These are phyloP conservation scores for Penicillium cataractarum DNA, from an alignment of 495 filamentous ascomycete species.

Conservation along the genomic window DNA sequence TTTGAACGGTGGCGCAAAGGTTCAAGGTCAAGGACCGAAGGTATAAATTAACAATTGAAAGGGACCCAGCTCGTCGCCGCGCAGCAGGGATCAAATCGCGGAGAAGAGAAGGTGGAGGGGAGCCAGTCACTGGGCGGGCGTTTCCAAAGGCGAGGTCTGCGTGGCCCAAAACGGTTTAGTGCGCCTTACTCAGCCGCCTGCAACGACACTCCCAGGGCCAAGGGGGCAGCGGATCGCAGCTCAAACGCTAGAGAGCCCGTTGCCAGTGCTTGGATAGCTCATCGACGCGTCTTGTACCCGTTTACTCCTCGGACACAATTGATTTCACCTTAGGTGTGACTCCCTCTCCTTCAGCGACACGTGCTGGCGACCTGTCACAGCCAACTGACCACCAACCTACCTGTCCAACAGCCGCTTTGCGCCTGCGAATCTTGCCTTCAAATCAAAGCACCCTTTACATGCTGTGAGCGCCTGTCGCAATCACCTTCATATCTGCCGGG, in stretches of 20 bases:
- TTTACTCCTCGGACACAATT: slow-evolving; percentile 16
- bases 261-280: slow-evolving; percentile 33
- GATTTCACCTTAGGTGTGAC: slow-evolving; percentile 29
- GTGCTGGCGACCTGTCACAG: slow-evolving; percentile 26
- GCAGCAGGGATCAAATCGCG: slow-evolving; percentile 17
- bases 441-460: slow-evolving; percentile 5
- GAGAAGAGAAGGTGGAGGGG: slow-evolving; percentile 29
- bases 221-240: slow-evolving; percentile 44
- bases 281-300: slow-evolving; percentile 40
- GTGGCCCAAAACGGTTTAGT: slow-evolving; percentile 45
- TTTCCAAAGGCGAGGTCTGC: slow-evolving; percentile 30
- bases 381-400: slow-evolving; percentile 25
- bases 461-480: background rate
- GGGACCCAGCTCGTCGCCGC: slow-evolving; percentile 7
- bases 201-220: slow-evolving; percentile 47
- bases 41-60: slow-evolving; percentile 12
- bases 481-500: background rate
- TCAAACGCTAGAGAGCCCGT: slow-evolving; percentile 37
- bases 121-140: slow-evolving; percentile 17
- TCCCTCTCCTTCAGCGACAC: slow-evolving; percentile 25
- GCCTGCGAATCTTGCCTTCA: slow-evolving; percentile 13
- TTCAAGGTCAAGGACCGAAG: slow-evolving; percentile 4
- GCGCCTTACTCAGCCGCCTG: slow-evolving; percentile 48
- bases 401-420: slow-evolving; percentile 27
- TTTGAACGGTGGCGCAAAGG: slow-evolving; percentile 31